Base-by-base conservation (phyloP, 1,284 basidiomycete species). In the Trametes versicolor region DNA sequence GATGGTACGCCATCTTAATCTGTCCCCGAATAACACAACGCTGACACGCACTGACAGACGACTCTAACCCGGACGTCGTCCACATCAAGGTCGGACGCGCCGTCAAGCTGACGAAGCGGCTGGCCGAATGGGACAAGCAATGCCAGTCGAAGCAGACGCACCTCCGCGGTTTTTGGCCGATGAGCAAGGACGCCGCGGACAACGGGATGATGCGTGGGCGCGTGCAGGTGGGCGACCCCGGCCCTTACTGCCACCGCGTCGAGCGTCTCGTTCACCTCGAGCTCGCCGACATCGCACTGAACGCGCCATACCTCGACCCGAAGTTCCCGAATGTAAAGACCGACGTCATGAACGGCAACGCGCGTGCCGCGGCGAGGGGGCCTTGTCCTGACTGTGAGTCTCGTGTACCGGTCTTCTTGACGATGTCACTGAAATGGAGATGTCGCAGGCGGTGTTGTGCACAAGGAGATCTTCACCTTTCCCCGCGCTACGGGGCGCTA, bases 381-480 rank as follows among this genome's bases (percentile, higher is more conserved):
- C 70, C 71, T 37, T 82, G 81, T 67, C 68, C 69, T 0, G 84
- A 85, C 66, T 82, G 81, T 82, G 65, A 70, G 79, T 77, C 21
- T 23, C 27, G 37, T 10, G 8, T 12, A 13, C 56, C 29, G 25
- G 37, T 47, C 8, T 36, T 45, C 23, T 57, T 58, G 13, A 60
- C 13, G 23, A 56, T 36, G 62, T 19, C 48, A 17, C 52, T 69
- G 50, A 63, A 56, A 47, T 29, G 39, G 2, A 62, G 17, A 37
- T 23, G 7, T 19, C 32, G 7, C 34, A 85, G 92, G 91, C 69
- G 85, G 86, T 12, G 77, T 70, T 10, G 71, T 83, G 23, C 92
- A 94, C 75, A 87, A 85, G 73, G 92, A 94, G 73, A 92, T 94
- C 21, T 94, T 94, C 72, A 78, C 88, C 32, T 92, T 94, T 70